Evolutionary conservation across 441 rosid species (phyloP).

Genomic region (Kokia cookei): DNA sequence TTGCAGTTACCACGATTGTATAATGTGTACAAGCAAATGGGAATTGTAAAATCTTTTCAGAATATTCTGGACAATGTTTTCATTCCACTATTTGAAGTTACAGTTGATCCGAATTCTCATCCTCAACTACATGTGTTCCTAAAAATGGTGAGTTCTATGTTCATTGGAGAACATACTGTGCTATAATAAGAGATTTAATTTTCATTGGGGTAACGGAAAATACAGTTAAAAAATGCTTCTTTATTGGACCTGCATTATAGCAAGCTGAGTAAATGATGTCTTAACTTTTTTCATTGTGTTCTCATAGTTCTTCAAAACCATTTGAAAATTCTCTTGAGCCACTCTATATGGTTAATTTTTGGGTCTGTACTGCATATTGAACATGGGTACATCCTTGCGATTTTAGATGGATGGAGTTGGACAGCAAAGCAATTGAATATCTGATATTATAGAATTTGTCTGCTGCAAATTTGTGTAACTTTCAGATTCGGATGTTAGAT

Average conservation of each 20-base stretch:
- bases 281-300: neutral
- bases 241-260: neutral
- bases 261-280: neutral
- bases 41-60: conserved; percentile 71
- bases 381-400: neutral
- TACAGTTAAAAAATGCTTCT: neutral
- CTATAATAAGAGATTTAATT: neutral
- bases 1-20: conserved; percentile 68
- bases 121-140: conserved; percentile 69
- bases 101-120: conserved; percentile 66
- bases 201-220: neutral
- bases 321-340: neutral
- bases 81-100: conserved; percentile 73
- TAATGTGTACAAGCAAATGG: conserved; percentile 70
- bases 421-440: neutral
- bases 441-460: neutral
- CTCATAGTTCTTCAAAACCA: neutral
- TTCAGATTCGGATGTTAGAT: neutral
- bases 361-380: neutral
- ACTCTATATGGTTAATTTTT: neutral
- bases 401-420: neutral
- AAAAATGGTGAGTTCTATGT: conserved; percentile 31
- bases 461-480: neutral
- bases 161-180: neutral
- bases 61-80: conserved; percentile 69